Conservation (phyloP, 371 early-diverging fungal genomes). For the Mucor plumbeus region DNA sequence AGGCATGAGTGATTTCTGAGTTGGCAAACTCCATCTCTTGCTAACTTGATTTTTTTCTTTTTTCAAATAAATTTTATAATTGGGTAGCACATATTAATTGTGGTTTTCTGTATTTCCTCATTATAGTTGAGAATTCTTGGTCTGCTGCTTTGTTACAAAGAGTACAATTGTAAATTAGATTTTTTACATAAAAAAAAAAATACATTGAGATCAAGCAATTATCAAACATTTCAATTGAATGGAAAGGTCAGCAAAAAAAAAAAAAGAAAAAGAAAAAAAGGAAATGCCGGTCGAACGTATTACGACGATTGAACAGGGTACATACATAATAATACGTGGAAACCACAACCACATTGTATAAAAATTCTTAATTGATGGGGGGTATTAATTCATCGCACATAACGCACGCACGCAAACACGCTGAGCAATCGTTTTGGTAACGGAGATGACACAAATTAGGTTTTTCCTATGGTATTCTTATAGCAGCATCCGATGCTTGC, state of each 20-base stretch:
- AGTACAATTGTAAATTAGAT: neutral
- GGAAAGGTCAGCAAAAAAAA: neutral
- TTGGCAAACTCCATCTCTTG: neutral
- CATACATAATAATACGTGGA: neutral
- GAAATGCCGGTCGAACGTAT: constrained; percentile 3
- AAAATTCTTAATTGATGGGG: neutral
- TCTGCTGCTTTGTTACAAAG: neutral
- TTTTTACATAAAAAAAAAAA: neutral
- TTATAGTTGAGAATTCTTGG: constrained; percentile 3
- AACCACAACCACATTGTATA: neutral
- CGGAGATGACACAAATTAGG: neutral
- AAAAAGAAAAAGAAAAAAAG: neutral
- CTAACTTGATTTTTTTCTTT: neutral
- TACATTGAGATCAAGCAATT: neutral
- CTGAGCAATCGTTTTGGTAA: neutral
- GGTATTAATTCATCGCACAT: neutral
- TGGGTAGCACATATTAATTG: constrained; percentile 11
- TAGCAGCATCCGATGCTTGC: neutral
- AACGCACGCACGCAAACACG: neutral
- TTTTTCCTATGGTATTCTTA: neutral
- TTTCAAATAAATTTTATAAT: neutral
- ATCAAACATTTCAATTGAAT: neutral
- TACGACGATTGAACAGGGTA: neutral
- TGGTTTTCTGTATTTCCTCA: constrained; percentile 10
- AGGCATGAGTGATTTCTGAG: constrained; percentile 10